These are phyloP conservation scores for Eutrema japonicum DNA, from an alignment of 345 rosid species.

Conservation along the genomic window DNA sequence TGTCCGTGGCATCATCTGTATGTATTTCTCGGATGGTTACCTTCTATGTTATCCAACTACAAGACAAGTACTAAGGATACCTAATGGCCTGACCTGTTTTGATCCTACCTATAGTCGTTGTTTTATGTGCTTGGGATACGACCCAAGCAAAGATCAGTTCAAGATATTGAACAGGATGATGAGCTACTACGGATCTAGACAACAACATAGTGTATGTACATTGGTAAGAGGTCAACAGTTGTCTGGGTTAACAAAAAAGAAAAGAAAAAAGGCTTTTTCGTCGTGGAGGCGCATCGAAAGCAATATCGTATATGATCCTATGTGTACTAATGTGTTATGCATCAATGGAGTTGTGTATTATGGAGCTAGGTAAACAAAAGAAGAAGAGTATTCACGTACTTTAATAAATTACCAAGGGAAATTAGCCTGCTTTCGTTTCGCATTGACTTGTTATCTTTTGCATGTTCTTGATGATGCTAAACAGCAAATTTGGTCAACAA, in stretches of 20 bases:
- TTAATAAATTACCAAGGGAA: slow-evolving; percentile 2
- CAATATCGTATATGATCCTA: not conserved
- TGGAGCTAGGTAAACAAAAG: not conserved
- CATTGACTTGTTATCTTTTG: not conserved
- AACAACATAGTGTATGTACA: slow-evolving; percentile 3
- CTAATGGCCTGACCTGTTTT: not conserved
- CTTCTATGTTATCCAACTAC: slow-evolving; percentile 4
- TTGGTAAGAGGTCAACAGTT: not conserved
- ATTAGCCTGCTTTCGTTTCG: not conserved
- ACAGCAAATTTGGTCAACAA: not conserved
- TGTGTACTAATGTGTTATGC: not conserved
- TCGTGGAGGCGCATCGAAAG: not conserved
- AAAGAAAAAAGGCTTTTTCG: not conserved
- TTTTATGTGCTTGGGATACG: slow-evolving; percentile 1
- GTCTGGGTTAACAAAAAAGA: too few relatives aligned
- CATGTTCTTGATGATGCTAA: not conserved
- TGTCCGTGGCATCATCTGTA: not conserved
- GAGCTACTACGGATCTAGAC: not conserved
- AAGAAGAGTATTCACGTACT: not conserved
- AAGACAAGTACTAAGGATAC: not conserved
- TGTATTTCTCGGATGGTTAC: not conserved
- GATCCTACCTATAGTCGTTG: not conserved
- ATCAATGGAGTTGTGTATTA: not conserved
- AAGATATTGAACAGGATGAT: not conserved
- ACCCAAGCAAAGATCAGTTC: not conserved